A percentile compares a stretch with the other conserved stretches of the same genome.
phyloP scores from a whole-genome alignment of 2,329 filamentous ascomycete genomes.

The Balansia obtecta region DNA sequence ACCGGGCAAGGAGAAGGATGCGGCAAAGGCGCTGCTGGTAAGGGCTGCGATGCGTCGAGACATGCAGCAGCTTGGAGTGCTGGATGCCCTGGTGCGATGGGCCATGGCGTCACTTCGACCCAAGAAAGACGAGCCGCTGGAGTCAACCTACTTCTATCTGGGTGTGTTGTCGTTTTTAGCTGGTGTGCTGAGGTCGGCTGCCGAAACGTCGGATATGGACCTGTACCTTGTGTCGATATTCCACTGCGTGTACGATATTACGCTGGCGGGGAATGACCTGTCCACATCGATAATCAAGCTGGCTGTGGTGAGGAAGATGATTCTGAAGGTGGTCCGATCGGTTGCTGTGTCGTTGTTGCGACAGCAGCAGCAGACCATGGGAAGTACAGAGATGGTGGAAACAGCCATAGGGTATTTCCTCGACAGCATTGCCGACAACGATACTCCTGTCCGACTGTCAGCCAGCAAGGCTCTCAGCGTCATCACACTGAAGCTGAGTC shows the following conservation, averaged over 20 bases:
- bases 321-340: conserved; percentile 75
- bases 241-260: conserved; percentile 45
- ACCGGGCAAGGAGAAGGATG: conserved; percentile 78
- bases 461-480: conserved; percentile 88
- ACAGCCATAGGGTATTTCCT: conserved; percentile 72
- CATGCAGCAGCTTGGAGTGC: conserved; percentile 68
- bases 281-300: conserved; percentile 51
- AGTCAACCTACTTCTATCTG: conserved; percentile 61
- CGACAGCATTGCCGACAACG: conserved; percentile 67
- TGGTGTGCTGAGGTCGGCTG: conserved; percentile 55
- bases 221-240: conserved; percentile 55
- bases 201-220: conserved; percentile 63
- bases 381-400: conserved; percentile 52
- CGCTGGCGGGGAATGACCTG: conserved; percentile 33
- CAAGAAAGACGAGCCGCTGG: conserved; percentile 19
- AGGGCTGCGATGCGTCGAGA: conserved; percentile 73
- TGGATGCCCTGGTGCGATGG: conserved; percentile 59
- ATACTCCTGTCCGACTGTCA: conserved; percentile 81
- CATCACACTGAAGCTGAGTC: conserved; percentile 66
- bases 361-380: conserved; percentile 28
- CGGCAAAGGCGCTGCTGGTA: conserved; percentile 72
- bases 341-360: conserved; percentile 55
- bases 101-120: conserved; percentile 48
- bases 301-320: conserved; percentile 66
- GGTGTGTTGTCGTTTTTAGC: conserved; percentile 71